These are phyloP conservation scores for Hypoxylon sp. DNA, from an alignment of 2,329 filamentous ascomycete species.

Conservation along the genomic window DNA sequence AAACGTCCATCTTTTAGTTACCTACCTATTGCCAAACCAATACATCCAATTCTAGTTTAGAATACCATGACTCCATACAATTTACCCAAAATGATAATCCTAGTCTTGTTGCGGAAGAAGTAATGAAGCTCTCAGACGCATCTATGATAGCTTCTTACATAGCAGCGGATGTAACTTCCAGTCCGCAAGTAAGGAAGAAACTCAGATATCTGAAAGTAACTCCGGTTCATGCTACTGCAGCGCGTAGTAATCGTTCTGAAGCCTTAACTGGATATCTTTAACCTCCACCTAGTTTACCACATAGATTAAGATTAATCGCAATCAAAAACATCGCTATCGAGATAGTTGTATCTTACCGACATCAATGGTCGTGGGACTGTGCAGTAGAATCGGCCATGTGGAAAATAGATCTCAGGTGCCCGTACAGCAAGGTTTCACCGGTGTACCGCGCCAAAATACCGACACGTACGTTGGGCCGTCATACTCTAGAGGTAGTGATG, in stretches of 20 bases:
- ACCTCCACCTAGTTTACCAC: background rate
- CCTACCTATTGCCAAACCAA: background rate
- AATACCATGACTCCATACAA: background rate
- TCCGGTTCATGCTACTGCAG: background rate
- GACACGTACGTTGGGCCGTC: background rate
- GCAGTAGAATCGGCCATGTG: slow-evolving; percentile 26
- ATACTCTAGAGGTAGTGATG: background rate
- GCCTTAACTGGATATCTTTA: slow-evolving; percentile 1
- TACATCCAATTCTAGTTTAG: background rate
- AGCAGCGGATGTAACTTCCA: background rate
- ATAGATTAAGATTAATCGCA: background rate
- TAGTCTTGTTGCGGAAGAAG: background rate
- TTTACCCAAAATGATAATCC: background rate
- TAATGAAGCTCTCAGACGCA: background rate
- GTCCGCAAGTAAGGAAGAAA: background rate
- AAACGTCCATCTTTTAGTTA: background rate
- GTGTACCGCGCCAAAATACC: slow-evolving; percentile 27
- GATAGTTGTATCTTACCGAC: background rate
- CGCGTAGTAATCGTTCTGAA: slow-evolving; percentile 15
- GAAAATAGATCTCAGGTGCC: slow-evolving; percentile 17
- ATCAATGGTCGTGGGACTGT: slow-evolving; percentile 10
- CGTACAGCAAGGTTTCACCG: slow-evolving; percentile 18
- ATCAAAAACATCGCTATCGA: background rate
- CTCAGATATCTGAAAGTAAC: background rate
- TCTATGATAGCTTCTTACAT: background rate